Conservation (phyloP, 768 basidiomycete species). For the Mrakia blollopis region DNA sequence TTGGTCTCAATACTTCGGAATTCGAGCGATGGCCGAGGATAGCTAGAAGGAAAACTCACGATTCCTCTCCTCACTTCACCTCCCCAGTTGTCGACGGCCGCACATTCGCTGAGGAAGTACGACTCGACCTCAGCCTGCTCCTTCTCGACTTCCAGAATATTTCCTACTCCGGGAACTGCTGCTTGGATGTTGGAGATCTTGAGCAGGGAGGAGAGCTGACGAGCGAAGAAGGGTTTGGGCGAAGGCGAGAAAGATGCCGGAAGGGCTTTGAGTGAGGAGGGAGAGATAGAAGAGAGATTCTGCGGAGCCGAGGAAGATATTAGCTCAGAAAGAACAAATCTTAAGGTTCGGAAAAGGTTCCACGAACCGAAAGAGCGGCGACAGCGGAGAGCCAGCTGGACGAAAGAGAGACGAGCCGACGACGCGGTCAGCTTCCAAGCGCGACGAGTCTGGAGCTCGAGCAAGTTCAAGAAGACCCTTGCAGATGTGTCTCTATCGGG, state of each 20-base stretch:
- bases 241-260: conserved; percentile 59
- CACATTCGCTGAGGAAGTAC: background rate
- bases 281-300: conserved; percentile 50
- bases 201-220: conserved; percentile 85
- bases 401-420: background rate
- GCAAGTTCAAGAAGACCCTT: too few relatives aligned
- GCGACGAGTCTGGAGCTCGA: too few relatives aligned
- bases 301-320: background rate
- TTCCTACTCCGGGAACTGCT: conserved; percentile 60
- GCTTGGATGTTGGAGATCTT: conserved; percentile 77
- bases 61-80: conserved; percentile 62
- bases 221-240: conserved; percentile 81
- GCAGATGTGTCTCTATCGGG: too few relatives aligned
- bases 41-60: conserved; percentile 47
- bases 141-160: conserved; percentile 48
- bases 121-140: conserved; percentile 19
- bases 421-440: background rate
- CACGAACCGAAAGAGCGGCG: conserved; percentile 50
- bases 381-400: conserved; percentile 78
- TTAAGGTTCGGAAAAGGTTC: background rate
- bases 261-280: conserved; percentile 61
- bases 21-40: too few relatives aligned
- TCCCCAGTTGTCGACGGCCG: background rate
- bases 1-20: too few relatives aligned
- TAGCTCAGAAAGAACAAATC: too few relatives aligned